Percentiles rank a stretch among this genome's conserved stretches.
Conservation (phyloP, 2,329 filamentous ascomycete genomes). For the Coleophoma crateriformis region DNA sequence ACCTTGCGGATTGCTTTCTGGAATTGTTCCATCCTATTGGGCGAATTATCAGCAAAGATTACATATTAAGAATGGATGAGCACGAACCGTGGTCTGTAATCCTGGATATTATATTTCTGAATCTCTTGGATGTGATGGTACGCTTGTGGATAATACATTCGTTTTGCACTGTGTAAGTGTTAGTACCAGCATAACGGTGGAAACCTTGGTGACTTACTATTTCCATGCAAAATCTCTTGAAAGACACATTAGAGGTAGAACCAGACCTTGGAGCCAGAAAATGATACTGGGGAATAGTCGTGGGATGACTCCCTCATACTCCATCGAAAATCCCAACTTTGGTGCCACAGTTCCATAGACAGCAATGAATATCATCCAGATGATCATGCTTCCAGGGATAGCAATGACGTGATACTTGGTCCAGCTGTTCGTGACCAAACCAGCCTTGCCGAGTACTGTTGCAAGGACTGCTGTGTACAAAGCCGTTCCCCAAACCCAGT, state of each 20-base stretch:
- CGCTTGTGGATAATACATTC: slow-evolving; percentile 93
- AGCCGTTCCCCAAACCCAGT: slow-evolving; percentile 98
- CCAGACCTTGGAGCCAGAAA: slow-evolving; percentile 88
- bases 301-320: slow-evolving; percentile 82
- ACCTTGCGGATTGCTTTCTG: slow-evolving; percentile 99
- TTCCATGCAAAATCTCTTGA: slow-evolving; percentile 93
- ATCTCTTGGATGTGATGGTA: slow-evolving; percentile 99
- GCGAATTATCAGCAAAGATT: slow-evolving; percentile 11
- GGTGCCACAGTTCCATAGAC: slow-evolving; percentile 84
- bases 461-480: slow-evolving; percentile 90
- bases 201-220: slow-evolving; percentile 47
- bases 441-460: slow-evolving; percentile 91
- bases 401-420: slow-evolving; percentile 96
- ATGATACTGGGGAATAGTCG: slow-evolving; percentile 73
- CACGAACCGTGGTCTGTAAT: slow-evolving; percentile 80
- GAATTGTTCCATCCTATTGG: slow-evolving; percentile 93
- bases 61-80: slow-evolving; percentile 28
- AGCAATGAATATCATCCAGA: slow-evolving; percentile 89
- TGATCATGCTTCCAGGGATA: slow-evolving; percentile 85
- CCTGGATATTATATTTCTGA: slow-evolving; percentile 99
- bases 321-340: slow-evolving; percentile 71
- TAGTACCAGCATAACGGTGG: slow-evolving; percentile 7
- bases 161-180: slow-evolving; percentile 52
- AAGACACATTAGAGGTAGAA: slow-evolving; percentile 76
- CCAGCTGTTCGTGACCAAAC: slow-evolving; percentile 94